Evolutionary conservation across 768 basidiomycete genomes (phyloP), one percentile per base, ranked within the genome.

Genomic region (Mycena amicta): DNA sequence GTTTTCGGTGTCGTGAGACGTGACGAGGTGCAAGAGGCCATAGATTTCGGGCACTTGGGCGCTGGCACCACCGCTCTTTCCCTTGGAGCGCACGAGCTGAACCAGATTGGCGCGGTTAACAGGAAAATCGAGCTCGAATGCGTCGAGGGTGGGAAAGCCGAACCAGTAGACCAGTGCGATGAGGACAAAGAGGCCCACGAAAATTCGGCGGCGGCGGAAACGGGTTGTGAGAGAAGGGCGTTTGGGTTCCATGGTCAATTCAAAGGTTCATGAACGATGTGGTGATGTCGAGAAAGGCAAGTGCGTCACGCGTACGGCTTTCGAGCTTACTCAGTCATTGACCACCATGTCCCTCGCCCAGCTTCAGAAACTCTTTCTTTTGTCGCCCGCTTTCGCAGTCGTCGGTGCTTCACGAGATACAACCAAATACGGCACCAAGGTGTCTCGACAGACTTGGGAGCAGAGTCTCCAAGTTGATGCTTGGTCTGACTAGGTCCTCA

Each of bases 361-460:
- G 61, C 66, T 75, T 41, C 78, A 86, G 57, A 81, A 82, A 56
- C 74, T 79, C 64, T 93, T 93, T 72, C 69, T 93, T 40, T 75
- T 81, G 6, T 81, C 84, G 13, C 77, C 87, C 5, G 68, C 76
- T 59, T 95, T 81, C 55, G 93, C 91, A 29, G 92, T 94, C 26
- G 84, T 92, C 15, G 92, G 93, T 23, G 91, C 91, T 3, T 93
- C 90, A 43, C 92, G 86, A 61, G 88, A 93, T 72, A 79, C 83
- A 66, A 77, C 76, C 56, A 94, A 93, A 75, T 91, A 78, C 68
- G 92, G 93, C 28, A 91, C 89, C 54, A 90, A 85, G 80, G 92
- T 79, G 55, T 30, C 71, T 8, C 33, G 18, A 37, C 43, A 16
- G 15, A 45, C 13, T 23, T 45, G n/a, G n/a, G n/a, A n/a, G n/a